phyloP scores from a whole-genome alignment of 1,284 basidiomycete species.

The Thecaphora thlaspeos region DNA sequence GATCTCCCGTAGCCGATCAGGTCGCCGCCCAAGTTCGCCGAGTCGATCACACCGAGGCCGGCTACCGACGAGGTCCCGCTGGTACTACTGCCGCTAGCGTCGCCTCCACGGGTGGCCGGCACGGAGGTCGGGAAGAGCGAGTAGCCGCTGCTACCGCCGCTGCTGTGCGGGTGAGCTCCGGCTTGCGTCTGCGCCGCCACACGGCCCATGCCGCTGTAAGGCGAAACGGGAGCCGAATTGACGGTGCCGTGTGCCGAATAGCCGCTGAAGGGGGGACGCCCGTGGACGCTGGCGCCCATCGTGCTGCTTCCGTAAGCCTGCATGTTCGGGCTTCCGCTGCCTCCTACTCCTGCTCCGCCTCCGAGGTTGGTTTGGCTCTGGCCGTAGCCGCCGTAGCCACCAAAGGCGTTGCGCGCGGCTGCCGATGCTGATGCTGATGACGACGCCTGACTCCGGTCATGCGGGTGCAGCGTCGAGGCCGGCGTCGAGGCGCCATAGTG shows the following conservation, averaged over 20 bases:
- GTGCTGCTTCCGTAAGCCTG: slow-evolving; percentile 22
- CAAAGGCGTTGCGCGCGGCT: slow-evolving; percentile 5
- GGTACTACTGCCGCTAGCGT: slow-evolving; percentile 8
- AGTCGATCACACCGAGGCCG: slow-evolving; percentile 24
- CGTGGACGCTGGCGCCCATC: slow-evolving; percentile 16
- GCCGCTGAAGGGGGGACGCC: slow-evolving; percentile 16
- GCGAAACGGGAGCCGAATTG: slow-evolving; percentile 30
- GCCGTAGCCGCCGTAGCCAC: slow-evolving; percentile 26
- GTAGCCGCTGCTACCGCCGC: slow-evolving; percentile 16
- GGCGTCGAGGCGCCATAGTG: neutral
- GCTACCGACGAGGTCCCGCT: slow-evolving; percentile 15
- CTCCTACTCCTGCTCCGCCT: slow-evolving; percentile 4
- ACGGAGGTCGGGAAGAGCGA: slow-evolving; percentile 19
- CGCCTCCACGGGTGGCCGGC: no score
- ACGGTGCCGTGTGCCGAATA: slow-evolving; percentile 18
- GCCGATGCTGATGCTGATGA: no score
- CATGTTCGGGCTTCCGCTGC: slow-evolving; percentile 21
- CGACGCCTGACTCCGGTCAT: neutral
- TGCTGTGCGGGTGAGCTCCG: slow-evolving; percentile 10
- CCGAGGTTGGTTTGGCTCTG: slow-evolving; percentile 4
- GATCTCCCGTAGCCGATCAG: neutral
- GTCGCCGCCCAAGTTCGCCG: neutral
- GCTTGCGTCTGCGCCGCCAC: neutral
- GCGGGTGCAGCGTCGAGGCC: neutral
- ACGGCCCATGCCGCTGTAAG: slow-evolving; percentile 28